These are phyloP conservation scores for Lodderomyces theae DNA, from an alignment of 1,139 yeast genomes.

Conservation along the genomic window DNA sequence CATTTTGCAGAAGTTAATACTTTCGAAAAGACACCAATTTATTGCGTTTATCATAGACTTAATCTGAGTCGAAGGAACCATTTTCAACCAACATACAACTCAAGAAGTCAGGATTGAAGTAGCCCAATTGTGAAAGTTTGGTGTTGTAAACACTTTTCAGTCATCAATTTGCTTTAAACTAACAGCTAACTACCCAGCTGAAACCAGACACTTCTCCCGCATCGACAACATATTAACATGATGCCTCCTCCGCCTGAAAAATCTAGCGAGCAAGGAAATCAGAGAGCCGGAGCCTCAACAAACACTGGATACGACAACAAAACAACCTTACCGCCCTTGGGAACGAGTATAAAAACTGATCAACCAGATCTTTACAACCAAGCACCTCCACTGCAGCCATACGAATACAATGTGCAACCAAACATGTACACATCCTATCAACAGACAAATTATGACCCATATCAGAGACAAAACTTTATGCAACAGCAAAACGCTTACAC, in stretches of 20 bases:
- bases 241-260: not conserved
- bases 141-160: too few relatives aligned
- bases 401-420: slow-evolving; percentile 3
- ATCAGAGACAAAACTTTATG: slow-evolving; percentile 5
- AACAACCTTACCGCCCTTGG: slow-evolving; percentile 13
- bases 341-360: slow-evolving; percentile 10
- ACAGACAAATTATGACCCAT: slow-evolving; percentile 7
- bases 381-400: slow-evolving; percentile 7
- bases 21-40: too few relatives aligned
- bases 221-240: not conserved
- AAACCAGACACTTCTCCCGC: too few relatives aligned
- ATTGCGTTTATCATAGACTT: too few relatives aligned
- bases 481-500: slow-evolving; percentile 6
- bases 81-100: too few relatives aligned
- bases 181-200: too few relatives aligned
- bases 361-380: slow-evolving; percentile 4
- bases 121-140: too few relatives aligned
- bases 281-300: not conserved
- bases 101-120: too few relatives aligned
- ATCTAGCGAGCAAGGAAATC: slow-evolving; percentile 13
- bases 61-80: too few relatives aligned
- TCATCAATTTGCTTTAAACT: too few relatives aligned
- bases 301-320: slow-evolving; percentile 3
- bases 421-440: slow-evolving; percentile 7
- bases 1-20: too few relatives aligned